Evolutionary conservation across 2,329 filamentous ascomycete species (phyloP).

Genomic region (Blumeriella jaapii): DNA sequence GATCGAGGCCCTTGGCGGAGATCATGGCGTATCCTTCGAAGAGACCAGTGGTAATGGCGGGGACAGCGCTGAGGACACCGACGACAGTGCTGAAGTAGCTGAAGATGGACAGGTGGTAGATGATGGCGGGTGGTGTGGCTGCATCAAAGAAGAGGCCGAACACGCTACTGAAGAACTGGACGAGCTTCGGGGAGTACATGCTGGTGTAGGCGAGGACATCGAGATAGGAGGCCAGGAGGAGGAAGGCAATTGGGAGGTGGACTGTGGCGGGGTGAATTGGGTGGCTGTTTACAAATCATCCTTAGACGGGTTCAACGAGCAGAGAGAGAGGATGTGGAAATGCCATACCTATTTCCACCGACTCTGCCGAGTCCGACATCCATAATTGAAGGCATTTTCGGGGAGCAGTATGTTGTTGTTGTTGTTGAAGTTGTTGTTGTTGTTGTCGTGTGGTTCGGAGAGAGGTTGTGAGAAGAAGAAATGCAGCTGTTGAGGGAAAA

Average conservation of each 20-base stretch:
- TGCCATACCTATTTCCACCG: not conserved
- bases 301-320: not conserved
- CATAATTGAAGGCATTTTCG: constrained; percentile 2
- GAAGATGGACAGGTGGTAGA: constrained; percentile 6
- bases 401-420: not conserved
- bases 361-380: constrained; percentile 2
- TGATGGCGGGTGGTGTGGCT: not conserved
- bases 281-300: not conserved
- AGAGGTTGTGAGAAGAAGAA: not conserved
- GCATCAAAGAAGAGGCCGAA: constrained; percentile 4
- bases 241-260: constrained; percentile 12
- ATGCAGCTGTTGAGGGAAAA: no score
- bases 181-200: not conserved
- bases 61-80: constrained; percentile 11
- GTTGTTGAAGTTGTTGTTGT: not conserved
- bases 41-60: constrained; percentile 8
- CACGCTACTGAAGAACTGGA: not conserved
- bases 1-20: constrained; percentile 5
- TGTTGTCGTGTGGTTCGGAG: not conserved
- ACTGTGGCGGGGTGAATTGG: constrained; percentile 13
- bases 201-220: not conserved
- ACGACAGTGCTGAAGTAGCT: constrained; percentile 7
- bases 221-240: constrained; percentile 1
- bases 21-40: constrained; percentile 10
- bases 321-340: not conserved